Evolutionary conservation across 257 asterid genomes (phyloP).

Genomic region (Ocimum tenuiflorum): DNA sequence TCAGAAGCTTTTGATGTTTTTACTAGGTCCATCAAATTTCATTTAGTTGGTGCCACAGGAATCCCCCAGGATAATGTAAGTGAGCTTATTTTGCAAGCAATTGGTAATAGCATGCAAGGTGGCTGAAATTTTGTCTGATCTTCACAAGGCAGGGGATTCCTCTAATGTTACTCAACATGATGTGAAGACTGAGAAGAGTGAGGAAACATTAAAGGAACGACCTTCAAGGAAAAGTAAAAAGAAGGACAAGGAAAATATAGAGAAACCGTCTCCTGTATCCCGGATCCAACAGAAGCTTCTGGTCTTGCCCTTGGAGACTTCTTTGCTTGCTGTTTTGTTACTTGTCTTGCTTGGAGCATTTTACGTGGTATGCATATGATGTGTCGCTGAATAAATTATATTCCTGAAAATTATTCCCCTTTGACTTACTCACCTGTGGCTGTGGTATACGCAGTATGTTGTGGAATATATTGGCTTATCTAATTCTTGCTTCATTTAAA

Average conservation of each 20-base stretch:
- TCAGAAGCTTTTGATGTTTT: slow-evolving; percentile 86
- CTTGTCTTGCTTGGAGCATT: slow-evolving; percentile 81
- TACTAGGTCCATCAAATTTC: slow-evolving; percentile 76
- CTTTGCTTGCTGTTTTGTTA: slow-evolving; percentile 62
- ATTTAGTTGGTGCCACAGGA: slow-evolving; percentile 34
- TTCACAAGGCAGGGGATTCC: slow-evolving; percentile 68
- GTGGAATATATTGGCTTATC: background rate
- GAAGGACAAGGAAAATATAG: slow-evolving; percentile 54
- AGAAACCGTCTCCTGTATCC: slow-evolving; percentile 37
- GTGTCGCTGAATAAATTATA: slow-evolving; percentile 11
- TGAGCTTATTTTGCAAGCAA: slow-evolving; percentile 9
- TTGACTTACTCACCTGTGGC: background rate
- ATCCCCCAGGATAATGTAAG: slow-evolving; percentile 49
- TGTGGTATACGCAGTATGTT: background rate
- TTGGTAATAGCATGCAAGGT: background rate
- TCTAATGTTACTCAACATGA: slow-evolving; percentile 35
- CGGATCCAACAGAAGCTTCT: slow-evolving; percentile 48
- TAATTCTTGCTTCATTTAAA: background rate
- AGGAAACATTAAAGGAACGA: slow-evolving; percentile 59
- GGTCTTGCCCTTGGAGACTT: slow-evolving; percentile 73
- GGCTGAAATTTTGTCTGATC: slow-evolving; percentile 25
- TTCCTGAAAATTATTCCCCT: background rate
- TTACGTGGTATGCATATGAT: slow-evolving; percentile 68
- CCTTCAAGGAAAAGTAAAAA: slow-evolving; percentile 67
- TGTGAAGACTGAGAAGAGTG: slow-evolving; percentile 60